Conservation (phyloP, 2,329 filamentous ascomycete species). For the Penicillium sp. region DNA sequence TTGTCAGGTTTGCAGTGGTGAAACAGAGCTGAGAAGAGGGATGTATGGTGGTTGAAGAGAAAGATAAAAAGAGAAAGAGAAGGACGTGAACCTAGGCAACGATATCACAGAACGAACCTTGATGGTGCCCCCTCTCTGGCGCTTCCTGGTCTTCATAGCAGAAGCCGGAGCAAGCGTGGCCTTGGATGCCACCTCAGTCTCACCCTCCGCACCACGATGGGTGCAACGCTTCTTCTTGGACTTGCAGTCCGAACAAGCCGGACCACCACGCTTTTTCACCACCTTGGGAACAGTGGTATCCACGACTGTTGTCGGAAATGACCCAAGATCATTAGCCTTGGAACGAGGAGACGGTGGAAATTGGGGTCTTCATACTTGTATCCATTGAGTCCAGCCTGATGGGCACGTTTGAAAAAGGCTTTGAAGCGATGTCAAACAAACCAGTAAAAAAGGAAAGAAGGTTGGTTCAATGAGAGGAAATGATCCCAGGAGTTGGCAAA, state of each 20-base stretch:
- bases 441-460: neutral
- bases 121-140: neutral
- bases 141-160: neutral
- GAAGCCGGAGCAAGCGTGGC: neutral
- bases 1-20: neutral
- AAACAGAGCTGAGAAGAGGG: neutral
- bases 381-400: neutral
- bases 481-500: neutral
- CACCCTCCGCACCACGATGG: constrained; percentile 10
- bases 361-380: neutral
- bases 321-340: neutral
- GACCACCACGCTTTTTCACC: neutral
- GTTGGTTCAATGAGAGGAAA: neutral
- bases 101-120: neutral
- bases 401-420: neutral
- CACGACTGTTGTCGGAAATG: neutral
- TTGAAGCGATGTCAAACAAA: neutral
- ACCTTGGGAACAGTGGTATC: neutral
- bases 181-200: neutral
- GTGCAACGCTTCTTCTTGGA: constrained; percentile 28
- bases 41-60: neutral
- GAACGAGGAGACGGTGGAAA: neutral
- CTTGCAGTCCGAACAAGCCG: constrained; percentile 22
- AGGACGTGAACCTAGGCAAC: neutral
- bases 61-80: neutral